Base-by-base conservation (phyloP, 306 rosid species). In the Trichosanthes cucumerina region DNA sequence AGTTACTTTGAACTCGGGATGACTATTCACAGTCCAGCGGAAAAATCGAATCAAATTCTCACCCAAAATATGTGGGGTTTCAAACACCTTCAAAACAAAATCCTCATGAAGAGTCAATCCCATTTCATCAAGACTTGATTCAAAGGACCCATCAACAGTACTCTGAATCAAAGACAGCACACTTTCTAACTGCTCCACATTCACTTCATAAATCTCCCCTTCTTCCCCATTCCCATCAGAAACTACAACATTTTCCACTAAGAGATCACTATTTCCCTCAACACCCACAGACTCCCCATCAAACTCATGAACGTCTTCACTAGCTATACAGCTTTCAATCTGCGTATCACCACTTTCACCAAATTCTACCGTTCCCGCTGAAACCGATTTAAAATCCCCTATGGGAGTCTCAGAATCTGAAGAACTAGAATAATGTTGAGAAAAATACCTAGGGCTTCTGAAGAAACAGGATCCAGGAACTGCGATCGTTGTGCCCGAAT, bases 1-100 rank as follows among this genome's bases (percentile, higher is more conserved):
- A 1, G 86, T 85, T 26, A 86, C 81, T 68, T 64, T 31, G 44
- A 85, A 82, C n/a, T 88, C 84, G 0, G 88, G 84, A 56, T 83
- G 86, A 59, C 79, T 81, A 79, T 63, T 84, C 93, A 82, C 64
- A 62, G 84, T 89, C 98, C 98, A 94, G 28, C 75, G 84, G 43
- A 92, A 75, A 79, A 94, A 88, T 84, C 88, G 84, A 31, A 90
- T 72, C 62, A 88, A 80, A 87, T 89, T 92, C 80, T 86, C 92
- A 63, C 84, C 88, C 70, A 79, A 80, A 81, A 89, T 66, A 15
- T 50, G 38, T n/a, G 89, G 89, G 8, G 90, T 74, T 82, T 90
- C 90, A 41, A 85, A 39, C 39, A 89, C 76, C 79, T 76, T 86
- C 47, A 82, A 66, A 9, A 89, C 81, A 79, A 90, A 82, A 14